Percentiles rank a stretch among this genome's conserved stretches.
phyloP scores from a whole-genome alignment of 2,329 filamentous ascomycete genomes.

The Aspergillus ochraceus region DNA sequence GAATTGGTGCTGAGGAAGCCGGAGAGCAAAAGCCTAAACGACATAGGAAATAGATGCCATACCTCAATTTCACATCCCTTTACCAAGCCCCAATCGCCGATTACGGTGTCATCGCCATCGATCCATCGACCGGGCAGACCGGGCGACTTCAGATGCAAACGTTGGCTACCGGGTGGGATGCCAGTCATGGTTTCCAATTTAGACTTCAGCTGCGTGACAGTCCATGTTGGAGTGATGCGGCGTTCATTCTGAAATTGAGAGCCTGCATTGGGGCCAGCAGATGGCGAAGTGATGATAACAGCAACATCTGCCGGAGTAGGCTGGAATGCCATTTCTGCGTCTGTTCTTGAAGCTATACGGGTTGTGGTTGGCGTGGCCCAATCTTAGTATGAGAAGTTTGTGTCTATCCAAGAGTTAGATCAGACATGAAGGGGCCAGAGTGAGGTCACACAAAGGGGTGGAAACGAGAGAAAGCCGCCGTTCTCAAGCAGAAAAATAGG shows the following conservation, averaged over 20 bases:
- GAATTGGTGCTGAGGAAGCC: neutral
- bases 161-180: constrained; percentile 77
- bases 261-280: constrained; percentile 18
- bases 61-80: constrained; percentile 48
- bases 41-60: constrained; percentile 1
- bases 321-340: constrained; percentile 35
- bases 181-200: constrained; percentile 94
- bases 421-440: neutral
- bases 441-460: too few species aligned
- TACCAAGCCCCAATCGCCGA: constrained; percentile 51
- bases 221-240: constrained; percentile 90
- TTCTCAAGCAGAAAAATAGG: too few species aligned
- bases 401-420: neutral
- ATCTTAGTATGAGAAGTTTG: neutral
- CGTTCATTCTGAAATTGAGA: constrained; percentile 70
- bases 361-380: too few species aligned
- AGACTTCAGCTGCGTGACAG: constrained; percentile 75
- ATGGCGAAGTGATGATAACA: constrained; percentile 39
- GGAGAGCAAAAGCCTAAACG: neutral
- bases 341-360: neutral
- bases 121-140: constrained; percentile 61
- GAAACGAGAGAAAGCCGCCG: too few species aligned
- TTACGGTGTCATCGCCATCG: constrained; percentile 68
- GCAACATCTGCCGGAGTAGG: constrained; percentile 40
- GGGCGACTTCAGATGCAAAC: constrained; percentile 68